Conservation (phyloP, 2,329 filamentous ascomycete genomes). For the Aspergillus ibericus region DNA sequence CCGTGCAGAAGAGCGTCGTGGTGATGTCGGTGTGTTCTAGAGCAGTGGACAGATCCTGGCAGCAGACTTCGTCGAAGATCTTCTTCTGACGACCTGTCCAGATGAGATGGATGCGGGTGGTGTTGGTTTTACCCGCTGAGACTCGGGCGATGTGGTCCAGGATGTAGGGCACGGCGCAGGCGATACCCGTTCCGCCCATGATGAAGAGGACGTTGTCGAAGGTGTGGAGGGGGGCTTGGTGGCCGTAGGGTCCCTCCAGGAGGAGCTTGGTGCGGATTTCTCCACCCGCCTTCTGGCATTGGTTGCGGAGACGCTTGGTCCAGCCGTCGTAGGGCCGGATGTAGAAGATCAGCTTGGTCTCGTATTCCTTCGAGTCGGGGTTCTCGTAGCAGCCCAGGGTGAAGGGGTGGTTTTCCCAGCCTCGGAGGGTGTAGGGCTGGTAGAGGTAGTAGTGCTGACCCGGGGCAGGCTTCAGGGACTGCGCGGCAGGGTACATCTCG, state of each 20-base stretch:
- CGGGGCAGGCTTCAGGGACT: not conserved
- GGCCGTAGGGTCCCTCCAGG: constrained; percentile 51
- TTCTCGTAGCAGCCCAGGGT: constrained; percentile 30
- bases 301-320: not conserved
- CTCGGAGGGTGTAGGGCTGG: constrained; percentile 36
- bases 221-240: constrained; percentile 36
- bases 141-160: constrained; percentile 21
- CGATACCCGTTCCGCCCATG: constrained; percentile 28
- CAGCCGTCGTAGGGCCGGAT: constrained; percentile 35
- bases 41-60: not conserved
- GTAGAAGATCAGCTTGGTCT: constrained; percentile 16
- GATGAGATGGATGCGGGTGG: constrained; percentile 12
- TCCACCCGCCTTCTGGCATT: constrained; percentile 42
- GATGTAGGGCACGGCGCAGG: constrained; percentile 42
- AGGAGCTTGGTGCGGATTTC: constrained; percentile 33
- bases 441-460: constrained; percentile 54
- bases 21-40: constrained; percentile 1
- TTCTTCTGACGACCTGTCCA: constrained; percentile 24
- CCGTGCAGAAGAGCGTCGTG: not conserved
- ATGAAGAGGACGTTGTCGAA: constrained; percentile 54
- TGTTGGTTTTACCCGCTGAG: not conserved
- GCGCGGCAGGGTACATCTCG: not conserved
- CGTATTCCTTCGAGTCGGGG: constrained; percentile 38
- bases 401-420: constrained; percentile 54
- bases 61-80: constrained; percentile 19